Evolutionary conservation across 257 asterid species (phyloP), one percentile per base, ranked within the genome.

Genomic region (Scutellaria minor): DNA sequence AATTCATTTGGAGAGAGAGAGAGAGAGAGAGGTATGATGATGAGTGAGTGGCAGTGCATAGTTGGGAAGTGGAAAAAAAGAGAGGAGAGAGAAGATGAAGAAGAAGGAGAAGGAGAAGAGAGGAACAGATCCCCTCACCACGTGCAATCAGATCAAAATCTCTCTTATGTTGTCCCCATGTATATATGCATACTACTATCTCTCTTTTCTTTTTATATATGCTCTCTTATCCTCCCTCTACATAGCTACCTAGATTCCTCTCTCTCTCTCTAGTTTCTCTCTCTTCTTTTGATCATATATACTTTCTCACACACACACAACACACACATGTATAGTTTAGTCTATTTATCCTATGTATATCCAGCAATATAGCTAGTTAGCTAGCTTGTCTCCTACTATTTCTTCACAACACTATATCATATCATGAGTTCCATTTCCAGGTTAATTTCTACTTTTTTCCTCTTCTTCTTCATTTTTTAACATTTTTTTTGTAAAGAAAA

Each of bases 41-140:
- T 50, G n/a, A 84, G 83, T 75, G 72, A 82, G 68, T 75, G 81
- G 20, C 18, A 18, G 18, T 18, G 18, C 18, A 75, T 66, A 61
- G 84, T 85, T 64, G 85, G 87, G 18, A 85, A 76, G 18, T 85
- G 88, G 96, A 85, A 80, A 64, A 82, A 54, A 59, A 84, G 75
- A 71, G 84, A 79, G 45, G 83, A 78, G 70, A 69, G 83, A 77
- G 83, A 76, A 78, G 83, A 13, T 51, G 46, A 3, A 27, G 51
- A 7, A 78, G 75, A 65, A 51, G 81, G 9, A 60, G 88, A 69
- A 42, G 80, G 59, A 72, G 82, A 57, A 77, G 80, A 80, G 57
- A 61, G 76, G 64, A 79, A 60, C 75, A 78, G 77, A 78, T 80
- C 69, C 72, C 52, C 85, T 72, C 90, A 85, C 83, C 90, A 85